Conservation (phyloP, 805 yeast genomes). For the Candida anglica region DNA sequence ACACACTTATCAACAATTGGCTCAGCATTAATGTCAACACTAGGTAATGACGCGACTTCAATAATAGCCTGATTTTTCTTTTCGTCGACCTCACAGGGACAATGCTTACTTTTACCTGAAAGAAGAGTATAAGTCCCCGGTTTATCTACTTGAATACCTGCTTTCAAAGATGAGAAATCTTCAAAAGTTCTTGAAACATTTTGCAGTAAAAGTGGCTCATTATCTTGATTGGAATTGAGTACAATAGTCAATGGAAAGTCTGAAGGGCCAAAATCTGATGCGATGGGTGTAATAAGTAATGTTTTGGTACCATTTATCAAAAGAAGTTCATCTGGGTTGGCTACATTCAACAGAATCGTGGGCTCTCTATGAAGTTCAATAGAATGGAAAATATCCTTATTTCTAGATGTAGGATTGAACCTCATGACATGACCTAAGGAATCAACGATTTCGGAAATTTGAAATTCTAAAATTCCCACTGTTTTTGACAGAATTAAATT, state of each 20-base stretch:
- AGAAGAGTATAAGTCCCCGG: slow-evolving; percentile 68
- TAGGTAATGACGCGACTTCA: slow-evolving; percentile 36
- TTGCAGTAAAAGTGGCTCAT: slow-evolving; percentile 14
- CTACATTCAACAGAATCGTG: slow-evolving; percentile 16
- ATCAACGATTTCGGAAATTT: slow-evolving; percentile 28
- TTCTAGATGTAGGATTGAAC: slow-evolving; percentile 35
- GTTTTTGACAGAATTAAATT: slow-evolving; percentile 12
- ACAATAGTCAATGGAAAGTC: slow-evolving; percentile 49
- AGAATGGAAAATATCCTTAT: slow-evolving; percentile 29
- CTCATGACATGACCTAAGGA: slow-evolving; percentile 25
- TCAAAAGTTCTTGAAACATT: slow-evolving; percentile 22
- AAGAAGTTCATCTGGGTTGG: slow-evolving; percentile 13
- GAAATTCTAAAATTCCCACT: slow-evolving; percentile 29
- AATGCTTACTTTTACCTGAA: slow-evolving; percentile 53
- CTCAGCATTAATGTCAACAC: slow-evolving; percentile 40
- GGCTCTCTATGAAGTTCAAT: slow-evolving; percentile 25
- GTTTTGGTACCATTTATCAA: slow-evolving; percentile 22
- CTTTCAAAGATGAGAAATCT: slow-evolving; percentile 18
- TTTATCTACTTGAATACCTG: slow-evolving; percentile 35
- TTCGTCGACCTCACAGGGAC: slow-evolving; percentile 54
- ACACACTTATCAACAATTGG: slow-evolving; percentile 84
- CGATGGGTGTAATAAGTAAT: slow-evolving; percentile 19
- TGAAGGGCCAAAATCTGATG: slow-evolving; percentile 5
- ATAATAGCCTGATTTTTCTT: slow-evolving; percentile 36
- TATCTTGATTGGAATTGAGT: slow-evolving; percentile 19